Percentiles rank a stretch among this genome's conserved stretches.
These are phyloP conservation scores for Verbascum thapsus DNA, from an alignment of 257 asterid species.

Conservation along the genomic window DNA sequence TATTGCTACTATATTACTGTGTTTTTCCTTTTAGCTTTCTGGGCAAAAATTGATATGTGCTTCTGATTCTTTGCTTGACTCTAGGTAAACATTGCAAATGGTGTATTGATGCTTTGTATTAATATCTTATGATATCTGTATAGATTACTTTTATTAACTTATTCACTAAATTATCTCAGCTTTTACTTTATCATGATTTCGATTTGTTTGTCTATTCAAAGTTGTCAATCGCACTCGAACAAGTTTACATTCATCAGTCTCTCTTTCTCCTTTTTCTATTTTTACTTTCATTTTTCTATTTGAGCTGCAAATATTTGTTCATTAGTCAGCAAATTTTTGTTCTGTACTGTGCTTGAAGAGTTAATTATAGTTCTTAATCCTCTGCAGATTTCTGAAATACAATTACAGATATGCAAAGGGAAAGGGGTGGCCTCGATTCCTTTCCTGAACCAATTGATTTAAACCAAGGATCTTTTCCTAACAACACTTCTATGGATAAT, in stretches of 20 bases:
- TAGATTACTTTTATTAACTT: not conserved
- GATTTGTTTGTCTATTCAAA: too few relatives aligned
- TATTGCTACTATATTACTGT: not conserved
- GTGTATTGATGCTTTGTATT: not conserved
- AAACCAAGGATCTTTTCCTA: slow-evolving; percentile 72
- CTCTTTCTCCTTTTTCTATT: too few relatives aligned
- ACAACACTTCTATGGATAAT: slow-evolving; percentile 51
- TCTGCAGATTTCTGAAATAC: slow-evolving; percentile 31
- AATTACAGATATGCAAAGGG: slow-evolving; percentile 61
- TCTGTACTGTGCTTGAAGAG: not conserved
- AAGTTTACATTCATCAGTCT: too few relatives aligned
- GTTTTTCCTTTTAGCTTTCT: not conserved
- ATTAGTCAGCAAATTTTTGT: too few relatives aligned
- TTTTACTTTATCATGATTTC: not conserved
- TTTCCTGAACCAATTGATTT: slow-evolving; percentile 76
- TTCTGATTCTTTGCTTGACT: slow-evolving; percentile 24
- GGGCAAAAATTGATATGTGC: not conserved
- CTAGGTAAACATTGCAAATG: not conserved
- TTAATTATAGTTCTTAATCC: slow-evolving; percentile 13
- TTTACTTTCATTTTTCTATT: too few relatives aligned
- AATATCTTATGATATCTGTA: not conserved
- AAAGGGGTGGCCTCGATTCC: slow-evolving; percentile 62
- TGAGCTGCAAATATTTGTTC: too few relatives aligned
- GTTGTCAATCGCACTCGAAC: too few relatives aligned
- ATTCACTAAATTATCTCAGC: not conserved